phyloP scores from a whole-genome alignment of 129 eudicot species.

The Flaveria sonorensis region DNA sequence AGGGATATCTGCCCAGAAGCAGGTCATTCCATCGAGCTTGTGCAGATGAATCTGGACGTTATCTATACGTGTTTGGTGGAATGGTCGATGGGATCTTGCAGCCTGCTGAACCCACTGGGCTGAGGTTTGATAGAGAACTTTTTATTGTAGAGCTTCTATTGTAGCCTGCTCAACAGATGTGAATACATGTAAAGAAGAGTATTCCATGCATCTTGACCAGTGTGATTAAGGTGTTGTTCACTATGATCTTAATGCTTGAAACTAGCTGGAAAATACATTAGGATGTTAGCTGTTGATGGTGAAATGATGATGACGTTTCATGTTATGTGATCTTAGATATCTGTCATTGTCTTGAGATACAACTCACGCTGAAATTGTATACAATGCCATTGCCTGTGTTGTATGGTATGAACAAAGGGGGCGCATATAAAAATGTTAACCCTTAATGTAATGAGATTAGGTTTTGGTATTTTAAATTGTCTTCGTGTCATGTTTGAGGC shows the following conservation, averaged over 20 bases:
- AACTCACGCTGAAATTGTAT: not conserved
- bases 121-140: constrained; percentile 79
- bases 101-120: constrained; percentile 67
- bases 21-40: constrained; percentile 94
- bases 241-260: not conserved
- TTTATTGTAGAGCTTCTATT: constrained; percentile 66
- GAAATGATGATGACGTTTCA: not conserved
- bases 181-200: not conserved
- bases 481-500: constrained; percentile 17
- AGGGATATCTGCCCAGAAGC: constrained; percentile 56
- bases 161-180: constrained; percentile 3
- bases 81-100: constrained; percentile 83
- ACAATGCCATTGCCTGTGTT: not conserved
- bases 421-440: not conserved
- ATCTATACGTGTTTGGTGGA: constrained; percentile 80
- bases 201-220: too few relatives aligned
- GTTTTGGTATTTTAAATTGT: constrained; percentile 17
- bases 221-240: too few relatives aligned
- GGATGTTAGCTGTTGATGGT: constrained; percentile 16
- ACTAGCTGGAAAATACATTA: constrained; percentile 17
- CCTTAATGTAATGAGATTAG: not conserved
- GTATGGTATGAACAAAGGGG: not conserved
- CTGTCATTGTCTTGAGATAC: too few relatives aligned
- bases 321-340: too few relatives aligned
- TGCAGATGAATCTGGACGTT: constrained; percentile 69